A percentile compares a stretch with the other conserved stretches of the same genome.
These are phyloP conservation scores for Auriculariales sp. DNA, from an alignment of 768 basidiomycete genomes.

Conservation along the genomic window DNA sequence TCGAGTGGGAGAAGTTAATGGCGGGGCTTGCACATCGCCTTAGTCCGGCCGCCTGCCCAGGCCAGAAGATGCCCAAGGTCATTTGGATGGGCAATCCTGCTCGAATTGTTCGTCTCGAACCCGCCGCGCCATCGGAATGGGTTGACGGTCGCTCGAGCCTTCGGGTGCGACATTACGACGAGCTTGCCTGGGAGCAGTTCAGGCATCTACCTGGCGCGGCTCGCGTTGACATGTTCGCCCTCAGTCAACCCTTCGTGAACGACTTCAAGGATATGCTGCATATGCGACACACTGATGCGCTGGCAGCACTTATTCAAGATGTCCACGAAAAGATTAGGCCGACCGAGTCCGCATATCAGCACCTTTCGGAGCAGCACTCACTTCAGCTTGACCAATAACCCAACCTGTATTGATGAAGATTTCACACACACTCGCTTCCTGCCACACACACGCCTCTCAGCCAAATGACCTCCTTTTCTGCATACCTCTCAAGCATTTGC, in stretches of 20 bases:
- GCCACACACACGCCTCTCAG: too few species aligned
- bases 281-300: neutral
- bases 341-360: neutral
- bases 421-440: too few species aligned
- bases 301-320: neutral
- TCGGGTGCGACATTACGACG: neutral
- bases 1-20: neutral
- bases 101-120: neutral
- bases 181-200: neutral
- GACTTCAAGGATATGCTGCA: neutral
- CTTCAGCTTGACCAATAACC: neutral
- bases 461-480: too few species aligned
- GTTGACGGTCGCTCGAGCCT: neutral
- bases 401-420: too few species aligned
- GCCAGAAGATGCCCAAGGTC: neutral
- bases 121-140: neutral
- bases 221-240: neutral
- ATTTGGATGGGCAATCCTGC: slow-evolving; percentile 1
- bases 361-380: neutral
- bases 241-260: neutral
- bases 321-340: neutral
- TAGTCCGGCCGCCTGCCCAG: neutral
- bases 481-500: too few species aligned
- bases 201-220: neutral
- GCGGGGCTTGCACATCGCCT: neutral